Conservation (phyloP, 805 yeast species). For the Lipomyces chichibuensis region DNA sequence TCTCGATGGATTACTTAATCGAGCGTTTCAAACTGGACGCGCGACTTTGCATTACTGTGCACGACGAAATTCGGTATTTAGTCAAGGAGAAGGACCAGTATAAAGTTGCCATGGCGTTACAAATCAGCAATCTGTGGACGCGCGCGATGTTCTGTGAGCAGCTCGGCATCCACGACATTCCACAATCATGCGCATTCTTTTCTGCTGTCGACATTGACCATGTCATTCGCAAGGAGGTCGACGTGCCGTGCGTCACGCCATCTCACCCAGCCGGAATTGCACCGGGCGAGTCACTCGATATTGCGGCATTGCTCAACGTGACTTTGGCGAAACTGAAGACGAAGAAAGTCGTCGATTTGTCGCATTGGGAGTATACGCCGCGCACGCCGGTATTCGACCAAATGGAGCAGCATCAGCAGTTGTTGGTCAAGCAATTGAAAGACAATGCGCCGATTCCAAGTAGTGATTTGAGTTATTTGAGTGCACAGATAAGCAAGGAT, state of each 20-base stretch:
- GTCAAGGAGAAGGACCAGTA: conserved; percentile 74
- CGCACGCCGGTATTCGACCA: conserved; percentile 31
- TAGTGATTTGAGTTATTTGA: conserved; percentile 28
- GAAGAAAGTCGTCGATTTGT: conserved; percentile 14
- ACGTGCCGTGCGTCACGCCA: conserved; percentile 87
- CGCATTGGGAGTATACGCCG: conserved; percentile 10
- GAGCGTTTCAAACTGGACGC: conserved; percentile 69
- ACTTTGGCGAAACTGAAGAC: conserved; percentile 12
- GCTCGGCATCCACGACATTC: conserved; percentile 83
- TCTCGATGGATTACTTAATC: conserved; percentile 83
- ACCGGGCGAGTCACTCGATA: conserved; percentile 77
- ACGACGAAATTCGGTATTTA: conserved; percentile 88
- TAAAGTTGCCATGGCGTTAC: conserved; percentile 78
- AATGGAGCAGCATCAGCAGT: conserved; percentile 24
- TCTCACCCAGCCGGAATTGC: conserved; percentile 72
- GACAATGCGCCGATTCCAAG: conserved; percentile 28
- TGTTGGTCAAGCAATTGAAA: conserved; percentile 16
- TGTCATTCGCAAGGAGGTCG: conserved; percentile 90
- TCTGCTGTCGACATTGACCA: conserved; percentile 90
- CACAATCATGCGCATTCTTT: conserved; percentile 94
- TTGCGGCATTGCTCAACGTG: conserved; percentile 41
- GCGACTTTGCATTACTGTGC: conserved; percentile 83
- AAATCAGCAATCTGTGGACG: conserved; percentile 92
- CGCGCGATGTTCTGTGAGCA: conserved; percentile 94
- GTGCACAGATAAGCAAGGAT: conserved; percentile 29